A percentile compares a stretch with the other conserved stretches of the same genome.
Conservation (phyloP, 1,139 yeast species). For the Zygoascus hellenicus region DNA sequence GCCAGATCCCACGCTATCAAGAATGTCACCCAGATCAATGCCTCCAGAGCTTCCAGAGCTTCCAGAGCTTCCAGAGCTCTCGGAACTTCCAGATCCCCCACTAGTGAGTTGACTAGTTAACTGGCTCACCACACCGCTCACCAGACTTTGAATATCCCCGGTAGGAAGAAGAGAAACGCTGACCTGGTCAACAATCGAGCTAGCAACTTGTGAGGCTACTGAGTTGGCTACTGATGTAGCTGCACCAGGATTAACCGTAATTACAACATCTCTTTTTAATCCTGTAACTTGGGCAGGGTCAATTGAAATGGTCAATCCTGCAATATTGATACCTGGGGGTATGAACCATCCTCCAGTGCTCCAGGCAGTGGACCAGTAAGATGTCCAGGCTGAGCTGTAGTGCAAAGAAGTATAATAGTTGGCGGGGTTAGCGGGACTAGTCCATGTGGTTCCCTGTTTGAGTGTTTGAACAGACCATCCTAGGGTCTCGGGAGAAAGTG, state of each 20-base stretch:
- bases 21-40: background rate
- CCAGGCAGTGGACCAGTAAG: constrained; percentile 8
- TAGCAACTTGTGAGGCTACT: constrained; percentile 5
- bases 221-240: background rate
- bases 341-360: constrained; percentile 8
- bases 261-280: background rate
- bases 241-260: constrained; percentile 2
- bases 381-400: background rate
- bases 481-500: background rate
- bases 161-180: background rate
- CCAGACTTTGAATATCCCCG: background rate
- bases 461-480: background rate
- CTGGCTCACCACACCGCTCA: constrained; percentile 3
- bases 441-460: constrained; percentile 3
- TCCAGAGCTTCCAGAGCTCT: background rate
- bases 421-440: background rate
- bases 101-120: constrained; percentile 2
- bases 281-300: constrained; percentile 7
- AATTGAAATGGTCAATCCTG: constrained; percentile 5
- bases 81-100: too few relatives aligned
- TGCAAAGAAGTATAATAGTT: background rate
- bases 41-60: constrained; percentile 1
- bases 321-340: constrained; percentile 2
- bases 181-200: constrained; percentile 1
- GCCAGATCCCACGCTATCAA: too few relatives aligned